Conservation (phyloP, 768 basidiomycete genomes). For the Naganishia friedmannii region DNA sequence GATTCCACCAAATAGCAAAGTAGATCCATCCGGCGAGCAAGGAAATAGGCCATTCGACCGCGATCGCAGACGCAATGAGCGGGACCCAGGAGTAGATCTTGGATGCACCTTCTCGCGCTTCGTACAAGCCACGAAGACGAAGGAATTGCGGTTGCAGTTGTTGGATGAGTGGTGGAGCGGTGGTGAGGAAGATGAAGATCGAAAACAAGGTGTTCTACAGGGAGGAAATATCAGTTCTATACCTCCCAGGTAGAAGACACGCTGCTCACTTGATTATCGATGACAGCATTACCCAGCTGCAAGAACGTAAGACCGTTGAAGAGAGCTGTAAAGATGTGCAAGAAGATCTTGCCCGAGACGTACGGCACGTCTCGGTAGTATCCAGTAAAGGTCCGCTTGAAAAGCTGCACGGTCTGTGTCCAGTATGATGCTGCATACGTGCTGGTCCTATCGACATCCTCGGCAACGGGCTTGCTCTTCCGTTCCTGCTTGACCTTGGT, state of each 20-base stretch:
- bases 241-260: not conserved
- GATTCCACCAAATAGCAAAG: constrained; percentile 17
- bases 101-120: constrained; percentile 36
- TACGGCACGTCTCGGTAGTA: constrained; percentile 21
- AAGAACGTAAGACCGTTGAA: constrained; percentile 26
- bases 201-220: constrained; percentile 7
- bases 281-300: constrained; percentile 14
- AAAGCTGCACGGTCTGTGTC: constrained; percentile 8
- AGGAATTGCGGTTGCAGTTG: constrained; percentile 37
- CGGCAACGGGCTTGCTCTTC: constrained; percentile 49
- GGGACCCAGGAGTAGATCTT: constrained; percentile 35
- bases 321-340: constrained; percentile 34
- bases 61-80: constrained; percentile 1
- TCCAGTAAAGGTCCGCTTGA: constrained; percentile 13
- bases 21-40: constrained; percentile 13
- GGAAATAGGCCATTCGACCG: constrained; percentile 15
- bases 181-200: constrained; percentile 22
- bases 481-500: constrained; percentile 56
- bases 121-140: constrained; percentile 33
- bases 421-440: constrained; percentile 6
- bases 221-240: not conserved
- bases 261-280: constrained; percentile 7
- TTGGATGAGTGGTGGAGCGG: constrained; percentile 11
- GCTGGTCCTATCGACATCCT: constrained; percentile 32
- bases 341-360: constrained; percentile 14